Base-by-base conservation (phyloP, 257 asterid species). In the Ballota nigra region DNA sequence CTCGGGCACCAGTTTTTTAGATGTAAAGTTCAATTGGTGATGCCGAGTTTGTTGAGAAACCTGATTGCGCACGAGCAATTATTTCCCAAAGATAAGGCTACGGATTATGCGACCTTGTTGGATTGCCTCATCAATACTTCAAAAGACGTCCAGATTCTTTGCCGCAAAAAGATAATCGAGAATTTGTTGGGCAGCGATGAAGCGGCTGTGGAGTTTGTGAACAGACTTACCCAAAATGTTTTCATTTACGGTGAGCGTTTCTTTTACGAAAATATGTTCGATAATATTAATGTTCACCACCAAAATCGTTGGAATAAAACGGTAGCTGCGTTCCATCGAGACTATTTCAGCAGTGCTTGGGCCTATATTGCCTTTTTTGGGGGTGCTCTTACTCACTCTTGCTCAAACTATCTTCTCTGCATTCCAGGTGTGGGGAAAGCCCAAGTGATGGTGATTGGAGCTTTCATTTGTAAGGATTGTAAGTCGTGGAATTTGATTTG, bases 301-400 rank as follows among this genome's bases (percentile, higher is more conserved):
- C 31, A 26, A 2, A 64, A 18, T 4, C 57, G 63, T 2, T 15
- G 55, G 26, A 73, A 78, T 33, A 5, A 10, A 16, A 63, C 81
- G 76, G 31, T 69, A 47, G 80, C 77, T 0, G 66, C 10, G 19
- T 55, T 85, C n/a, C 71, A 66, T 59, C 55, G 66, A 1, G 69
- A 76, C 0, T 73, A 80, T 31, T 53, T 76, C 43, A n/a, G 43
- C 29, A 72, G 79, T 23, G 81, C 81, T 0, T 81, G 86, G 86
- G 79, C 73, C 3, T 34, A 72, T 11, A 38, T 72, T 52, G 81
- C 86, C 0, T 28, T 73, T 55, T 1, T 65, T 33, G 85, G 34
- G 11, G 86, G 41, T 82, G 13, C 69, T 82, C 40, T 6, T 76
- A 5, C 86, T 78, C 75, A 41, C 81, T 3, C 5, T 63, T 1